Percentiles rank a stretch among this genome's conserved stretches.
phyloP scores from a whole-genome alignment of 257 asterid genomes.

The Galeopsis tetrahit region DNA sequence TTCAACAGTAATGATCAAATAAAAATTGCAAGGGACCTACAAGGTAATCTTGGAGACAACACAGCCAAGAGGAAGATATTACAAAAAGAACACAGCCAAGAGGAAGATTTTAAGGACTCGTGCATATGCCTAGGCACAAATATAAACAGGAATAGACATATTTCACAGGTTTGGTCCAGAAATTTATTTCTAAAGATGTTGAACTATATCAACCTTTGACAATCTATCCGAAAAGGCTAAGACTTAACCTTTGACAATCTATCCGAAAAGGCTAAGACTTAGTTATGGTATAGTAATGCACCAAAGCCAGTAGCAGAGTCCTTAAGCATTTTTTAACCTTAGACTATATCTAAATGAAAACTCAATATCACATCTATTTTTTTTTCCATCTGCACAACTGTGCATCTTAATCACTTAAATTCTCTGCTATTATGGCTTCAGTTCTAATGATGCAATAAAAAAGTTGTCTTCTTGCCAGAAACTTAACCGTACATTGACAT shows the following conservation, averaged over 20 bases:
- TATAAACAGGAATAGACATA: not conserved
- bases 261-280: not conserved
- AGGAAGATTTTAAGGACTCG: not conserved
- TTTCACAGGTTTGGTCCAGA: not conserved
- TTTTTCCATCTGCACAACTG: not conserved
- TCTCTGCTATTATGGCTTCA: not conserved
- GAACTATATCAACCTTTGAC: not conserved
- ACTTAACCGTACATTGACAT: not conserved
- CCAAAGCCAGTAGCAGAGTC: not conserved
- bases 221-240: not conserved
- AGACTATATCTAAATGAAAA: not conserved
- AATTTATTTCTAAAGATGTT: not conserved
- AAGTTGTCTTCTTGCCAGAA: not conserved
- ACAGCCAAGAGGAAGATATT: not conserved
- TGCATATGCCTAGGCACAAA: slow-evolving; percentile 6
- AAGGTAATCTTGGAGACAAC: not conserved
- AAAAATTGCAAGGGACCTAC: not conserved
- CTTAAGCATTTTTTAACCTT: not conserved
- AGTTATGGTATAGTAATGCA: not conserved
- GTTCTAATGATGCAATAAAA: not conserved
- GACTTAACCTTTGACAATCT: not conserved
- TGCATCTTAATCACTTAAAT: slow-evolving; percentile 13
- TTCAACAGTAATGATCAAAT: not conserved
- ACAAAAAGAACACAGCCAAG: not conserved
- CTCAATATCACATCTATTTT: not conserved